Evolutionary conservation across 192 early-diverging fungal genomes (phyloP), one percentile per base, ranked within the genome.

Genomic region (Lunasporangiospora selenospora): DNA sequence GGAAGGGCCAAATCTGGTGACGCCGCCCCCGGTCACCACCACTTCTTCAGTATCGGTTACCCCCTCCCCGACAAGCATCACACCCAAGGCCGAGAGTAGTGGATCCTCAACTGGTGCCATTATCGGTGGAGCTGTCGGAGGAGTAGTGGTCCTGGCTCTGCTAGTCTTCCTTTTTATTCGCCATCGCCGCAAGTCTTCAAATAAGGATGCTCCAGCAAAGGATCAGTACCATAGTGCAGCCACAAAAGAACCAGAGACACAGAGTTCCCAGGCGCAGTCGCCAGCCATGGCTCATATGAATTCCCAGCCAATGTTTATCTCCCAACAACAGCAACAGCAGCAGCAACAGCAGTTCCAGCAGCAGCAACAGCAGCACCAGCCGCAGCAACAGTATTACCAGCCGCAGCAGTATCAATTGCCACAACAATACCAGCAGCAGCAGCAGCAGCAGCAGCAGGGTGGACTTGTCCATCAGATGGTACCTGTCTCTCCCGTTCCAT

Each of bases 121-220:
- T 27, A 29, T 62, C 46, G 67, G 67, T 36, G 69, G 69, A 15
- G 48, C 63, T 18, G 69, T 58, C 26, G 69, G 54, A 0, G 69
- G 47, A 3, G 43, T 73, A 31, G 69, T 58, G 16, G 32, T 73
- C 4, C 52, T 63, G 31, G 69, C 69, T 19, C 6, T 63, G 32
- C 29, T 58, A 2, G 54, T 41, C 2, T 63, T 73, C 54, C 42
- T 73, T 4, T 42, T 58, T 16, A 40, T 73, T 40, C 69, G 69
- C 19, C 53, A 57, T 40, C 69, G 69, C 23, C 69, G 69, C 48
- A 40, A 43, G 30, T 44, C 45, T 6, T 33, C 46, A 11, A 24
- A 24, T 24, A 62, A 62, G 26, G 11, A 32, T 1, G 29, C 3
- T 6, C 19, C n/a, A n/a, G n/a, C n/a, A n/a, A n/a, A n/a, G 4